Conservation (phyloP, 1,284 basidiomycete genomes). For the Pyrrhoderma noxium region DNA sequence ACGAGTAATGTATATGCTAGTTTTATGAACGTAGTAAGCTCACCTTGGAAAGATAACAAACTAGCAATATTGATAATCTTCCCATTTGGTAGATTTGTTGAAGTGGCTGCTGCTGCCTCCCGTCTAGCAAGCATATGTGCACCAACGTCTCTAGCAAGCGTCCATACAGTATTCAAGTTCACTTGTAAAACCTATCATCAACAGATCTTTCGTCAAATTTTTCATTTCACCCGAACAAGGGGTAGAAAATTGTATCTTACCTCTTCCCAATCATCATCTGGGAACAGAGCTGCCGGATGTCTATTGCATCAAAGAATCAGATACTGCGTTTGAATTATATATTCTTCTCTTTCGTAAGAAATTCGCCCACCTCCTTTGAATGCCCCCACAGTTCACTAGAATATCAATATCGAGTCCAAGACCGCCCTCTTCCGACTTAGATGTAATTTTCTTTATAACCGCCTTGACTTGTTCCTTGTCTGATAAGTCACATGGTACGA, state of each 20-base stretch:
- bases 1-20: too few species aligned
- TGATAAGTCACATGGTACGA: conserved; percentile 56
- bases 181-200: conserved; percentile 26
- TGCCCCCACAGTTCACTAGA: conserved; percentile 92
- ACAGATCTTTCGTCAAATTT: background rate
- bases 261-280: conserved; percentile 41
- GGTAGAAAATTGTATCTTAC: background rate
- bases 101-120: conserved; percentile 29
- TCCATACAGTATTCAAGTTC: conserved; percentile 31
- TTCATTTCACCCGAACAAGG: background rate
- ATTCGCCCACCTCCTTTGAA: conserved; percentile 82
- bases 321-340: too few species aligned
- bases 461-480: conserved; percentile 59
- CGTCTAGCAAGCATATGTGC: conserved; percentile 31
- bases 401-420: conserved; percentile 59
- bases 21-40: too few species aligned
- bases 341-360: too few species aligned
- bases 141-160: conserved; percentile 29
- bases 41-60: conserved; percentile 36
- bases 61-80: conserved; percentile 35
- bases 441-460: conserved; percentile 59
- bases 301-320: background rate
- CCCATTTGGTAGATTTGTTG: conserved; percentile 24
- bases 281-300: conserved; percentile 39
- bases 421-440: conserved; percentile 37